Evolutionary conservation across 2,329 filamentous ascomycete species (phyloP), one percentile per base, ranked within the genome.

Genomic region (Metarhizium album): DNA sequence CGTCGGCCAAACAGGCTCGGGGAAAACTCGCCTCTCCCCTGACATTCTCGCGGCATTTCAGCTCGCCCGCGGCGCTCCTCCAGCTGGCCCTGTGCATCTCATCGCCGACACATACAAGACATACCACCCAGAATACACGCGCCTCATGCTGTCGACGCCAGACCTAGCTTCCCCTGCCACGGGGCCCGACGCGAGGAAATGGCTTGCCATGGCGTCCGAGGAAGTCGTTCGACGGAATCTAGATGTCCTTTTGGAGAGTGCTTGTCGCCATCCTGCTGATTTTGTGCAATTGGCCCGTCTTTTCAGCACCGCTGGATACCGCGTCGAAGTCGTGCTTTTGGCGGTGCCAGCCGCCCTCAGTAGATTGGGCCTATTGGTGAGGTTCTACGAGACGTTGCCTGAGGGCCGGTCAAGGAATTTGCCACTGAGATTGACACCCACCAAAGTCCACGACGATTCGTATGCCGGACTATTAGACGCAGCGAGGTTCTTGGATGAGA

Each of bases 51-150:
- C 54, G 3, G 66, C 68, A 45, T 57, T 74, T 29, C 48, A 14
- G 46, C 53, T 45, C 42, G 52, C 48, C 40, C 48, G 20, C 16
- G 48, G 27, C 13, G 4, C 22, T 7, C 20, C 18, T 14, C 23
- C 11, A 18, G 20, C 18, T 20, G 37, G 37, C n/a, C 52, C 61
- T 16, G 66, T 64, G 18, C 72, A 75, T 61, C 66, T 75, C 55
- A 69, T 75, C 50, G 71, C 72, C 49, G 72, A 75, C 64, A 70
- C 69, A 22, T 74, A 73, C 67, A 75, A 75, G 57, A 66, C 67
- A 3, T 70, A 73, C 61, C 72, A 75, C 59, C 73, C 73, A 0
- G 53, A 62, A 18, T 74, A 73, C 59, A 29, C 55, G 14, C n/a
- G 48, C 2, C 61, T 71, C 24, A 54, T 68, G 4, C 54, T 60